These are phyloP conservation scores for Haplosporangium sp. DNA, from an alignment of 371 early-diverging fungal genomes.

Conservation along the genomic window DNA sequence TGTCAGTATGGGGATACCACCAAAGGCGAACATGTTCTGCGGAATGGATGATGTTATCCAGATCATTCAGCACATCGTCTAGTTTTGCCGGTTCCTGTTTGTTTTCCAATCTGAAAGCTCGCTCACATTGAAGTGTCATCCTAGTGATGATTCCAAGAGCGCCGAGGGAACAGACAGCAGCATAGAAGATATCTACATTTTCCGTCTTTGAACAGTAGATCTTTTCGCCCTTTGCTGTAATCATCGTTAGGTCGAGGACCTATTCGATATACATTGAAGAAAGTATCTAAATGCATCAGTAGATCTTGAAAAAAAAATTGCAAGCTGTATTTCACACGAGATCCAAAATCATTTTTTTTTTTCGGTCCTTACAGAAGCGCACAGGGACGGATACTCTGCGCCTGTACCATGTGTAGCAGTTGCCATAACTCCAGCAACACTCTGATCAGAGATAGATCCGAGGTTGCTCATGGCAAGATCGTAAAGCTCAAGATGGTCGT, in stretches of 20 bases:
- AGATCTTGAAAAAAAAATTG: conserved; percentile 1
- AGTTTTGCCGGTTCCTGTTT: conserved; percentile 75
- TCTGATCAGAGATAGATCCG: conserved; percentile 88
- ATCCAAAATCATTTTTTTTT: too few species aligned
- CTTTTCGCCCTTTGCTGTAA: conserved; percentile 67
- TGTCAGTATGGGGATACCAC: conserved; percentile 89
- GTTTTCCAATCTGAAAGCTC: conserved; percentile 74
- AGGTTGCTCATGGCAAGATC: conserved; percentile 79
- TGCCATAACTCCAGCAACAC: conserved; percentile 80
- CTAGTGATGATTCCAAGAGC: conserved; percentile 81
- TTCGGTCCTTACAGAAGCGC: conserved; percentile 64
- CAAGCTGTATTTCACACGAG: not conserved
- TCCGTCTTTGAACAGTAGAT: conserved; percentile 61
- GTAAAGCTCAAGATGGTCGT: conserved; percentile 65
- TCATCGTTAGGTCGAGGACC: conserved; percentile 69
- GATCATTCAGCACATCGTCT: conserved; percentile 65
- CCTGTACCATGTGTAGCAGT: conserved; percentile 91
- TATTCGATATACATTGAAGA: conserved; percentile 11
- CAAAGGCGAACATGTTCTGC: conserved; percentile 86
- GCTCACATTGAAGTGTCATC: conserved; percentile 79
- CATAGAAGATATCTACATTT: conserved; percentile 70
- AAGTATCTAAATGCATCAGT: too few species aligned
- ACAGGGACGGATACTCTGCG: conserved; percentile 72
- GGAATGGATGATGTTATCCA: conserved; percentile 66
- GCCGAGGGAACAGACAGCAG: conserved; percentile 82